phyloP scores from a whole-genome alignment of 257 asterid genomes.

The Leptodermis oblonga region DNA sequence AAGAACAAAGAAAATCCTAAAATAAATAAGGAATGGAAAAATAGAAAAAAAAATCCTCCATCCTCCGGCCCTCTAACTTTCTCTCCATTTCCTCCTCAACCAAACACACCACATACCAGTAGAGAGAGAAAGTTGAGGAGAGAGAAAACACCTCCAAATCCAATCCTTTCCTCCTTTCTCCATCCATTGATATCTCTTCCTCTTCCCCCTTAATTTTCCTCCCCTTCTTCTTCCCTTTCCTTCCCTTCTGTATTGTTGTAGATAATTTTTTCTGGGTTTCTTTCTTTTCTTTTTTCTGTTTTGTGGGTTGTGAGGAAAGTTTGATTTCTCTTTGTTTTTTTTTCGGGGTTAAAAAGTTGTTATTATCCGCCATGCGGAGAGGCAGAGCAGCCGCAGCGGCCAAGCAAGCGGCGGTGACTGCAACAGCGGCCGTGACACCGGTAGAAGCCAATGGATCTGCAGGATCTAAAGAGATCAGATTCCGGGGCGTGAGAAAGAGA shows the following conservation, averaged over 20 bases:
- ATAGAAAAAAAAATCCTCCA: slow-evolving; percentile 7
- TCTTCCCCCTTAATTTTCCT: not conserved
- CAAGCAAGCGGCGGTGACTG: slow-evolving; percentile 26
- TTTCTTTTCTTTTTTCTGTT: not conserved
- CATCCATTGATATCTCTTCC: slow-evolving; percentile 1
- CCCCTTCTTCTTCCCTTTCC: not conserved
- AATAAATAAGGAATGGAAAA: not conserved
- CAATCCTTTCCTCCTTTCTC: slow-evolving; percentile 10
- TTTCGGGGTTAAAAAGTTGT: not conserved
- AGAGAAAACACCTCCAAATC: slow-evolving; percentile 13
- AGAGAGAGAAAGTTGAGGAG: slow-evolving; percentile 35
- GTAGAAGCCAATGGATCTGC: slow-evolving; percentile 52
- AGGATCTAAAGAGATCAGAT: slow-evolving; percentile 53
- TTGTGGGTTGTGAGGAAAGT: slow-evolving; percentile 1
- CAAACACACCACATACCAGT: slow-evolving; percentile 36
- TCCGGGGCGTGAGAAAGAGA: slow-evolving; percentile 67
- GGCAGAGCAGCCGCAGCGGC: slow-evolving; percentile 42
- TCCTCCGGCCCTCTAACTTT: slow-evolving; percentile 10
- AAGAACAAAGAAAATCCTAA: not conserved
- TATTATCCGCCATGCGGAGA: slow-evolving; percentile 44
- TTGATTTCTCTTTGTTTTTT: slow-evolving; percentile 3
- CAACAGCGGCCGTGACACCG: slow-evolving; percentile 16
- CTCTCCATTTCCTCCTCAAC: slow-evolving; percentile 12
- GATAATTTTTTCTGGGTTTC: not conserved
- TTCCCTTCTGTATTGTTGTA: not conserved